Percentiles rank a stretch among this genome's conserved stretches.
Conservation (phyloP, 2,329 filamentous ascomycete species). For the Aspergillus vadensis region DNA sequence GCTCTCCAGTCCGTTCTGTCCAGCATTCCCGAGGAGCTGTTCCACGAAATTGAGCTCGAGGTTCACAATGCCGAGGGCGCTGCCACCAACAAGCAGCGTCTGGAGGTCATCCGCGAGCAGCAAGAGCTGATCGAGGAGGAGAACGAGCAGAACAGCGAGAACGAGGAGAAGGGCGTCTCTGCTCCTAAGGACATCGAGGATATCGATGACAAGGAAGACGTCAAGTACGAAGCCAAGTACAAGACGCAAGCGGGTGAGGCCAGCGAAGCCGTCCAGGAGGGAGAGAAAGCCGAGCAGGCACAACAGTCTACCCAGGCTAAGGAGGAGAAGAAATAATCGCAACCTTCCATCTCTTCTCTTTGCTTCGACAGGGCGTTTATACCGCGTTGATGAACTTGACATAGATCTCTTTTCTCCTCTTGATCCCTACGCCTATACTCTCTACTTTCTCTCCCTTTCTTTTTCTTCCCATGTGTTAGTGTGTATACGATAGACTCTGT, state of each 20-base stretch:
- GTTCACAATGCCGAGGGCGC: slow-evolving; percentile 95
- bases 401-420: slow-evolving; percentile 9
- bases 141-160: slow-evolving; percentile 84
- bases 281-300: slow-evolving; percentile 38
- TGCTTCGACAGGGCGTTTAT: slow-evolving; percentile 9
- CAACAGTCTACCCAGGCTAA: slow-evolving; percentile 16
- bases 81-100: slow-evolving; percentile 97
- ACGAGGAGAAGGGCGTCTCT: slow-evolving; percentile 71
- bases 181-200: slow-evolving; percentile 84
- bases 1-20: slow-evolving; percentile 89
- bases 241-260: slow-evolving; percentile 51
- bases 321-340: slow-evolving; percentile 31
- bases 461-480: slow-evolving; percentile 19
- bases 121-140: slow-evolving; percentile 97
- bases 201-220: slow-evolving; percentile 88
- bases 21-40: slow-evolving; percentile 94
- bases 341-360: neutral
- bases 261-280: slow-evolving; percentile 45
- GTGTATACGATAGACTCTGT: slow-evolving; percentile 25
- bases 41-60: slow-evolving; percentile 99
- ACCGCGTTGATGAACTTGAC: slow-evolving; percentile 2
- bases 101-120: slow-evolving; percentile 97
- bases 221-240: slow-evolving; percentile 52
- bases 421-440: slow-evolving; percentile 14
- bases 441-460: slow-evolving; percentile 18